Conservation (phyloP, 2,329 filamentous ascomycete species). For the Zasmidium angulare region DNA sequence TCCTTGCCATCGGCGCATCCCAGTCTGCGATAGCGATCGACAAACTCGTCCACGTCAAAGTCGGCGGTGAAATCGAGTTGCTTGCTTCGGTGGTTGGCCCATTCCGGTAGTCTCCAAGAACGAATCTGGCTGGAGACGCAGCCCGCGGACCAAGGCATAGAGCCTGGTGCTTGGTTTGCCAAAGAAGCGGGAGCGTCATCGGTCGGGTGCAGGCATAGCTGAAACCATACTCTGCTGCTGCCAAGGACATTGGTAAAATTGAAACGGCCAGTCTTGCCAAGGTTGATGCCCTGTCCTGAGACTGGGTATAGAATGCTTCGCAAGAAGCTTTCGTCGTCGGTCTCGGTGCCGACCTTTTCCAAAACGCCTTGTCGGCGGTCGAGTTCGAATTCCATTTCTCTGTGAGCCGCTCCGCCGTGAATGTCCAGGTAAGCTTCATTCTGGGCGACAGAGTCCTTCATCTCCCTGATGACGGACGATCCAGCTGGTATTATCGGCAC, state of each 20-base stretch:
- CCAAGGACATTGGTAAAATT: slow-evolving; percentile 72
- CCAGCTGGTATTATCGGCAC: slow-evolving; percentile 71
- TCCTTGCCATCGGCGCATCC: slow-evolving; percentile 89
- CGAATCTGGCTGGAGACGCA: slow-evolving; percentile 89
- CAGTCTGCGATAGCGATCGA: slow-evolving; percentile 74
- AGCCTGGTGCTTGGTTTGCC: slow-evolving; percentile 68
- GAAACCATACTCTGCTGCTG: slow-evolving; percentile 92
- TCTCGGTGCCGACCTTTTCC: slow-evolving; percentile 81
- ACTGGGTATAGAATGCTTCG: slow-evolving; percentile 78
- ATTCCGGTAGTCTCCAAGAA: slow-evolving; percentile 90
- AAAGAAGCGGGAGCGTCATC: slow-evolving; percentile 78
- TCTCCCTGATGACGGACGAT: slow-evolving; percentile 82
- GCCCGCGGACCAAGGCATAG: slow-evolving; percentile 89
- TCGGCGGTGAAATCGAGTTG: slow-evolving; percentile 94
- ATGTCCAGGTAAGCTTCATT: slow-evolving; percentile 78
- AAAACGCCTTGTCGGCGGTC: slow-evolving; percentile 81
- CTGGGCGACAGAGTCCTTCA: slow-evolving; percentile 76
- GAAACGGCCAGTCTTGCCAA: slow-evolving; percentile 76
- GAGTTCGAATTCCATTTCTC: slow-evolving; percentile 73
- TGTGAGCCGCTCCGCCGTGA: slow-evolving; percentile 63
- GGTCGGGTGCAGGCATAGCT: slow-evolving; percentile 85
- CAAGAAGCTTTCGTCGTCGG: slow-evolving; percentile 79
- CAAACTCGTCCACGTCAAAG: slow-evolving; percentile 92
- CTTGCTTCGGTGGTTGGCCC: slow-evolving; percentile 90
- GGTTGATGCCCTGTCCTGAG: slow-evolving; percentile 72